Conservation (phyloP, 495 filamentous ascomycete species). For the Pyrenula massariospora region DNA sequence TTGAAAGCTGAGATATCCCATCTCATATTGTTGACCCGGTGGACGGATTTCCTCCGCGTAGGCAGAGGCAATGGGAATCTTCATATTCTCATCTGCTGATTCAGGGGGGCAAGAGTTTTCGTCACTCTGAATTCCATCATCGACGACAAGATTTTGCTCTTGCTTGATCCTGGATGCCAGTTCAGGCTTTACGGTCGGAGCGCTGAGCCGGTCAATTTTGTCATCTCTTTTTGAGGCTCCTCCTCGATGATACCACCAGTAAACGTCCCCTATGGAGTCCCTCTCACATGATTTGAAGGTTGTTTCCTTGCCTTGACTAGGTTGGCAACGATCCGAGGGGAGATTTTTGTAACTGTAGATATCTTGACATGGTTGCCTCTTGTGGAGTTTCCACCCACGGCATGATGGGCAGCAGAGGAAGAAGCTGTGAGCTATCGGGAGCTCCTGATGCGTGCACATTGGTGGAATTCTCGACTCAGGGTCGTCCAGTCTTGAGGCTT, state of each 20-base stretch:
- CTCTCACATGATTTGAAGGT: background rate
- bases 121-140: slow-evolving; percentile 1
- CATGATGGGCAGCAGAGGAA: background rate
- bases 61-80: too few relatives aligned
- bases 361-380: background rate
- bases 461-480: background rate
- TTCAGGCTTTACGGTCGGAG: too few relatives aligned
- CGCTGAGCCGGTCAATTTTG: background rate
- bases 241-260: background rate
- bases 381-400: background rate
- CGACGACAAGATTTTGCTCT: background rate
- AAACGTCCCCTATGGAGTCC: background rate
- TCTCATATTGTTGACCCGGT: background rate
- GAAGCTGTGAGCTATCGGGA: background rate
- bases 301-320: background rate
- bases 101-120: too few relatives aligned
- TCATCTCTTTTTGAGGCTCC: background rate
- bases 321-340: background rate
- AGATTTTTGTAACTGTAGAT: background rate
- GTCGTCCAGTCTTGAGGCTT: background rate
- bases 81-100: too few relatives aligned
- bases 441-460: background rate
- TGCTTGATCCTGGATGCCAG: background rate
- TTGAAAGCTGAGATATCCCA: background rate
- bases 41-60: too few relatives aligned